Percentiles rank a stretch among this genome's conserved stretches.
These are phyloP conservation scores for Pholiota microspora DNA, from an alignment of 768 basidiomycete species.

Conservation along the genomic window DNA sequence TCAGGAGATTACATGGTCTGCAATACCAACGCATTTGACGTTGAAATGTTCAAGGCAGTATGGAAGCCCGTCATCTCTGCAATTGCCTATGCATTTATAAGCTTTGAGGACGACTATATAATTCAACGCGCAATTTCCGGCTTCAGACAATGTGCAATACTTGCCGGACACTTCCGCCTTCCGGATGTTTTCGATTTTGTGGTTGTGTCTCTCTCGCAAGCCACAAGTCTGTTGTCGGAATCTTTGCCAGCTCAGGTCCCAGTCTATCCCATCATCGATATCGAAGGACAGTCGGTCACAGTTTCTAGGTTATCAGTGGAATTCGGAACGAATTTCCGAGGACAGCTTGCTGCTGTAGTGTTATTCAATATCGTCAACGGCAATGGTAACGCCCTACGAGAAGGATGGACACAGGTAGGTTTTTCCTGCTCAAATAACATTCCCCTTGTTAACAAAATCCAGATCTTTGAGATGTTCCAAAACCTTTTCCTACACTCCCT, in stretches of 20 bases:
- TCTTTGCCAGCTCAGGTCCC: conserved; percentile 67
- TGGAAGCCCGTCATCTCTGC: conserved; percentile 96
- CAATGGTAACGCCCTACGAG: conserved; percentile 89
- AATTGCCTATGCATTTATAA: conserved; percentile 93
- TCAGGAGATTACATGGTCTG: conserved; percentile 72
- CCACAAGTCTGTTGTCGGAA: conserved; percentile 83
- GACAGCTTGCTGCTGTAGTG: conserved; percentile 94
- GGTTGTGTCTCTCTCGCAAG: conserved; percentile 88
- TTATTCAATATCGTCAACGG: conserved; percentile 97
- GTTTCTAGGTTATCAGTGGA: conserved; percentile 90
- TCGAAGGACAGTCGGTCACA: conserved; percentile 86
- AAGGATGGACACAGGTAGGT: conserved; percentile 89
- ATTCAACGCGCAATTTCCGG: conserved; percentile 94
- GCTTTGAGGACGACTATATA: conserved; percentile 94
- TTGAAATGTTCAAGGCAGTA: conserved; percentile 89
- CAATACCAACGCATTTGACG: conserved; percentile 79
- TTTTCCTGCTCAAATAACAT: background rate
- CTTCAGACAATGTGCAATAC: conserved; percentile 94
- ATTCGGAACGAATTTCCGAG: conserved; percentile 94
- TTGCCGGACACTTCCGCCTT: conserved; percentile 84
- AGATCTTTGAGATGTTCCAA: conserved; percentile 99
- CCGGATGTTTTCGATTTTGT: conserved; percentile 98
- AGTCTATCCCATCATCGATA: conserved; percentile 85
- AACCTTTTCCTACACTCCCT: conserved; percentile 94
- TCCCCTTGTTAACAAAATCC: conserved; percentile 5